phyloP scores from a whole-genome alignment of 176 grass and related monocot genomes.

The Pontederia crassipes region DNA sequence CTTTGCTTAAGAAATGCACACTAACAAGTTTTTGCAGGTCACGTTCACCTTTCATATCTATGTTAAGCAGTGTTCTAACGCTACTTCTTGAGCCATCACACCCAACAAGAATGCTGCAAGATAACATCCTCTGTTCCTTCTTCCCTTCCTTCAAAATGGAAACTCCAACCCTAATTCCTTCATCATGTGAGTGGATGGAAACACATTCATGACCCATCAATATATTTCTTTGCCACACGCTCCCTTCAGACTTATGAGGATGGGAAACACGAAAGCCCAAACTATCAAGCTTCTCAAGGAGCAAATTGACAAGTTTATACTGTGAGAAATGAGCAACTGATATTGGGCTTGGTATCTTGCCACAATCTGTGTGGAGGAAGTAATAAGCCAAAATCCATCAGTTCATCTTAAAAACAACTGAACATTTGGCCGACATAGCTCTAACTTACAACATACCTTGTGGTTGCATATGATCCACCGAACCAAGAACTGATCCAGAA shows the following conservation, averaged over 20 bases:
- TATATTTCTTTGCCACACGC: constrained; percentile 48
- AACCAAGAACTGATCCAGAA: constrained; percentile 65
- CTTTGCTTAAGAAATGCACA: constrained; percentile 80
- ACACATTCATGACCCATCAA: constrained; percentile 79
- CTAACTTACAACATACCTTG: constrained; percentile 33
- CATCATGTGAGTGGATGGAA: constrained; percentile 37
- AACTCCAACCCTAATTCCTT: constrained; percentile 46
- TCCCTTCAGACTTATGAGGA: constrained; percentile 26
- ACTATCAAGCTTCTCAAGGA: constrained; percentile 67
- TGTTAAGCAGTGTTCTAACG: constrained; percentile 52
- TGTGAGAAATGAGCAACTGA: constrained; percentile 85
- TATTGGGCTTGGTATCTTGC: constrained; percentile 61
- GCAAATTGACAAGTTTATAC: constrained; percentile 67
- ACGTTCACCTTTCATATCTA: constrained; percentile 76
- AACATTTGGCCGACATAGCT: background rate
- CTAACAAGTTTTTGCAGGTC: constrained; percentile 77
- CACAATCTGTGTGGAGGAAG: constrained; percentile 44
- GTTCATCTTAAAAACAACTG: constrained; percentile 12
- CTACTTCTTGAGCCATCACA: constrained; percentile 73
- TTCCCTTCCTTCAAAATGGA: constrained; percentile 34
- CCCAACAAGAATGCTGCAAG: constrained; percentile 66
- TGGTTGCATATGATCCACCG: constrained; percentile 92
- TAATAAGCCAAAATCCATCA: background rate
- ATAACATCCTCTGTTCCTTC: constrained; percentile 44
- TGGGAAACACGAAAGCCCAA: constrained; percentile 42